phyloP scores from a whole-genome alignment of 306 rosid species.

The Parietaria judaica region DNA sequence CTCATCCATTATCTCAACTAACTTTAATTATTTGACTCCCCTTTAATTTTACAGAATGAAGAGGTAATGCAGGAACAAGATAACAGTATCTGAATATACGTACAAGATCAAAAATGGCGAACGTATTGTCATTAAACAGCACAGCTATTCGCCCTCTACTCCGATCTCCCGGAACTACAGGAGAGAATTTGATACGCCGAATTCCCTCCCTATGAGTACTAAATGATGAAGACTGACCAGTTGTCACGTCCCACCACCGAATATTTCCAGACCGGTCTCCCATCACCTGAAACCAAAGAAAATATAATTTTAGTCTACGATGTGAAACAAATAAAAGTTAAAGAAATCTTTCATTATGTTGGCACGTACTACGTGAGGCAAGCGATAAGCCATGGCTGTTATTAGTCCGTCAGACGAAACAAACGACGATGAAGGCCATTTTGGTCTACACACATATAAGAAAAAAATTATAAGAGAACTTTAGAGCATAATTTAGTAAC shows the following conservation, averaged over 20 bases:
- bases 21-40: not conserved
- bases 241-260: constrained; percentile 97
- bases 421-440: constrained; percentile 95
- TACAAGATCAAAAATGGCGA: constrained; percentile 92
- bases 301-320: constrained; percentile 14
- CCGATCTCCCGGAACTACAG: constrained; percentile 75
- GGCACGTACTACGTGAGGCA: constrained; percentile 82
- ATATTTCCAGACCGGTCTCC: constrained; percentile 90
- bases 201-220: constrained; percentile 92
- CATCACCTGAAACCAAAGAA: constrained; percentile 72
- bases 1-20: too few species aligned
- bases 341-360: not conserved
- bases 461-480: constrained; percentile 27
- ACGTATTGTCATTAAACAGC: constrained; percentile 84
- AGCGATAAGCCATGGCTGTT: constrained; percentile 98
- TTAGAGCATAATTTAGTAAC: not conserved
- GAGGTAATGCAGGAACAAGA: constrained; percentile 9
- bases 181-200: constrained; percentile 84
- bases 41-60: constrained; percentile 4
- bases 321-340: constrained; percentile 8
- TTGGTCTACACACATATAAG: constrained; percentile 58
- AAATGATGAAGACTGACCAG: constrained; percentile 94
- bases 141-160: constrained; percentile 96
- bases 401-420: constrained; percentile 78
- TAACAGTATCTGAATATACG: constrained; percentile 25